Percentiles rank a stretch among this genome's conserved stretches.
phyloP scores from a whole-genome alignment of 768 basidiomycete genomes.

The Termitomyces heimii region DNA sequence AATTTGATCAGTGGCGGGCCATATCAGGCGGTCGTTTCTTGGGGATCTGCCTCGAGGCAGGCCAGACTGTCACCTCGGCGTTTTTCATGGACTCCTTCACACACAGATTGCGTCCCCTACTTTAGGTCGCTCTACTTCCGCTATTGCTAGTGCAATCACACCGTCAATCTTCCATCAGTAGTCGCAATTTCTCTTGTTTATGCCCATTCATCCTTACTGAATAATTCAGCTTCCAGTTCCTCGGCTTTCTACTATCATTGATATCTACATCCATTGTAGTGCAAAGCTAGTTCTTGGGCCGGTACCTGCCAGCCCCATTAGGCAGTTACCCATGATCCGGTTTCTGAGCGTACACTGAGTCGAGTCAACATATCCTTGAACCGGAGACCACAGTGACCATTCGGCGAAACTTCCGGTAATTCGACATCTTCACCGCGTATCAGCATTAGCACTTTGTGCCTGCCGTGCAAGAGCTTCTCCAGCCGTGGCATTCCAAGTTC shows the following conservation, averaged over 20 bases:
- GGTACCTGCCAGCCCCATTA: slow-evolving; percentile 24
- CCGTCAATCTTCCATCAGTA: neutral
- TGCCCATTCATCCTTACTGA: neutral
- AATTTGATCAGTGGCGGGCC: slow-evolving; percentile 12
- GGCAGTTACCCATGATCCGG: slow-evolving; percentile 37
- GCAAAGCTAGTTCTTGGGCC: slow-evolving; percentile 3
- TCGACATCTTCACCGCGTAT: neutral
- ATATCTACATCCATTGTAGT: neutral
- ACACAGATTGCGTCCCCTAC: slow-evolving; percentile 10
- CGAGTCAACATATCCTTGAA: neutral
- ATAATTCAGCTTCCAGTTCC: neutral
- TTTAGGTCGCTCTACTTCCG: slow-evolving; percentile 4
- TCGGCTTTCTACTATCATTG: slow-evolving; percentile 5
- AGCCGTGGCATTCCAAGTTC: slow-evolving; percentile 17
- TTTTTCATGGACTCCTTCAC: slow-evolving; percentile 9
- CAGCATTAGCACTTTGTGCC: slow-evolving; percentile 15
- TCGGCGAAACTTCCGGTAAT: slow-evolving; percentile 9
- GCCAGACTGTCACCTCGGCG: slow-evolving; percentile 12
- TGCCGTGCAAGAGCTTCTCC: slow-evolving; percentile 5
- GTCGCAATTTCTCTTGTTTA: slow-evolving; percentile 2
- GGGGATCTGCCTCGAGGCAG: slow-evolving; percentile 20
- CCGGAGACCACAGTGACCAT: neutral
- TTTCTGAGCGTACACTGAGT: slow-evolving; percentile 22
- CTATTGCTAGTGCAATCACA: neutral
- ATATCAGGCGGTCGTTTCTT: slow-evolving; percentile 8